These are phyloP conservation scores for Aspergillus caelatus DNA, from an alignment of 2,329 filamentous ascomycete species.

Conservation along the genomic window DNA sequence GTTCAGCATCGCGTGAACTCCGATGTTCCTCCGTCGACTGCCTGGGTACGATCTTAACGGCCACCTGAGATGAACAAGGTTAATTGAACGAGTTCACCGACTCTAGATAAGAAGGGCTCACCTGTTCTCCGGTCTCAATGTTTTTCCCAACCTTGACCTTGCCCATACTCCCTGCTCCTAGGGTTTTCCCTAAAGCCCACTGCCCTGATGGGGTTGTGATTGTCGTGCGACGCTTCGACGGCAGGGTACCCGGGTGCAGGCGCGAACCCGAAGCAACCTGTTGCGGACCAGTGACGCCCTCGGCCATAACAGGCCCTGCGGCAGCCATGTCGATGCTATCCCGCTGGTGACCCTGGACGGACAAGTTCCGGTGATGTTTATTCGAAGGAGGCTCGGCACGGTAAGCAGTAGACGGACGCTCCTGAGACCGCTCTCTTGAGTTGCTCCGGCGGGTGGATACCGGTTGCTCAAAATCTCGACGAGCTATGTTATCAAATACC, in stretches of 20 bases:
- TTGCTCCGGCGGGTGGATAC: slow-evolving; percentile 62
- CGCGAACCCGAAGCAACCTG: slow-evolving; percentile 44
- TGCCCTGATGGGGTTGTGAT: slow-evolving; percentile 89
- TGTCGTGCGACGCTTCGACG: slow-evolving; percentile 67
- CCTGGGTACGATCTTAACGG: slow-evolving; percentile 94
- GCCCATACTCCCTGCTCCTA: slow-evolving; percentile 97
- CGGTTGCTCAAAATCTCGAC: slow-evolving; percentile 72
- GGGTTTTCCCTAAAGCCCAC: slow-evolving; percentile 95
- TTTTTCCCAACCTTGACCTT: slow-evolving; percentile 97
- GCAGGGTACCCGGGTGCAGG: slow-evolving; percentile 38
- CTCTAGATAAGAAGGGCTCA: slow-evolving; percentile 46
- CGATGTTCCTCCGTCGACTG: slow-evolving; percentile 84
- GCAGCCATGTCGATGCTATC: slow-evolving; percentile 48
- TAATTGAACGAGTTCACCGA: background rate
- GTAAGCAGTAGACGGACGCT: slow-evolving; percentile 45
- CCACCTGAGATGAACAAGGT: slow-evolving; percentile 62
- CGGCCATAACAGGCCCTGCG: slow-evolving; percentile 55
- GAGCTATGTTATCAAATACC: slow-evolving; percentile 57
- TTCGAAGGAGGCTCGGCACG: slow-evolving; percentile 59
- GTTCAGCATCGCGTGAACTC: slow-evolving; percentile 73
- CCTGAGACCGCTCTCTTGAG: slow-evolving; percentile 61
- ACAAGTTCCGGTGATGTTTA: slow-evolving; percentile 43
- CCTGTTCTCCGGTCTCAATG: slow-evolving; percentile 87
- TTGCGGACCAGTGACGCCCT: slow-evolving; percentile 57
- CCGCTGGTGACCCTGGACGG: slow-evolving; percentile 44